Conservation (phyloP, 768 basidiomycete genomes). For the Tylopilus vinaceipallidus region DNA sequence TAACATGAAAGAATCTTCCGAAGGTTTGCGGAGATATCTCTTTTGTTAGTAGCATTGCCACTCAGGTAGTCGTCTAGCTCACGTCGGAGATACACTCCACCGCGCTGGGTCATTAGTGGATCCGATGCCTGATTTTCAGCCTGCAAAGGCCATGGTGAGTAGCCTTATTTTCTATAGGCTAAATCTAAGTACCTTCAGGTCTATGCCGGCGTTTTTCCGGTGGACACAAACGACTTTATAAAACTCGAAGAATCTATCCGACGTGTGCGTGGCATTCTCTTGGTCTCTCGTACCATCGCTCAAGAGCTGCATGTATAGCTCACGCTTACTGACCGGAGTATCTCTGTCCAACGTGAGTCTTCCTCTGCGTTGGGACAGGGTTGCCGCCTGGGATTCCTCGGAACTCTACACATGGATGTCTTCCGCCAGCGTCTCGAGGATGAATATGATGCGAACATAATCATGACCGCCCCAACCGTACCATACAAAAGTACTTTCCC, state of each 20-base stretch:
- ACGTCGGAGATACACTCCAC: slow-evolving; percentile 92
- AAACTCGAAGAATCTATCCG: slow-evolving; percentile 97
- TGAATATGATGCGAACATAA: slow-evolving; percentile 92
- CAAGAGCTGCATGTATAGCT: slow-evolving; percentile 45
- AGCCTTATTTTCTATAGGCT: not conserved
- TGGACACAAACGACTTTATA: slow-evolving; percentile 86
- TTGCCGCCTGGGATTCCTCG: slow-evolving; percentile 90
- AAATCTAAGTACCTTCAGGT: slow-evolving; percentile 50
- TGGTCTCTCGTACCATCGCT: slow-evolving; percentile 3
- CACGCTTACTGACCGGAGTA: slow-evolving; percentile 83
- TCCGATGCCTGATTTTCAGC: slow-evolving; percentile 88
- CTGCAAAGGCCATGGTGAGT: slow-evolving; percentile 87
- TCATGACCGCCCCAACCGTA: slow-evolving; percentile 94
- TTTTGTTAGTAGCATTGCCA: not conserved
- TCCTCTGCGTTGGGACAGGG: slow-evolving; percentile 95
- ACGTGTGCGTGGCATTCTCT: slow-evolving; percentile 48
- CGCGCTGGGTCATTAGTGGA: slow-evolving; percentile 70
- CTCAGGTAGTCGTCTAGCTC: slow-evolving; percentile 48
- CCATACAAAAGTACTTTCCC: slow-evolving; percentile 71
- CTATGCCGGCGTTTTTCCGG: slow-evolving; percentile 91
- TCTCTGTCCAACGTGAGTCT: slow-evolving; percentile 87
- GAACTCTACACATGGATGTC: slow-evolving; percentile 95
- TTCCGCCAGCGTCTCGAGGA: slow-evolving; percentile 96
- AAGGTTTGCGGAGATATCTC: slow-evolving; percentile 51
- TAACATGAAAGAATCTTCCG: slow-evolving; percentile 96